phyloP scores from a whole-genome alignment of 1,284 basidiomycete species.

The Anthracocystis setariae region DNA sequence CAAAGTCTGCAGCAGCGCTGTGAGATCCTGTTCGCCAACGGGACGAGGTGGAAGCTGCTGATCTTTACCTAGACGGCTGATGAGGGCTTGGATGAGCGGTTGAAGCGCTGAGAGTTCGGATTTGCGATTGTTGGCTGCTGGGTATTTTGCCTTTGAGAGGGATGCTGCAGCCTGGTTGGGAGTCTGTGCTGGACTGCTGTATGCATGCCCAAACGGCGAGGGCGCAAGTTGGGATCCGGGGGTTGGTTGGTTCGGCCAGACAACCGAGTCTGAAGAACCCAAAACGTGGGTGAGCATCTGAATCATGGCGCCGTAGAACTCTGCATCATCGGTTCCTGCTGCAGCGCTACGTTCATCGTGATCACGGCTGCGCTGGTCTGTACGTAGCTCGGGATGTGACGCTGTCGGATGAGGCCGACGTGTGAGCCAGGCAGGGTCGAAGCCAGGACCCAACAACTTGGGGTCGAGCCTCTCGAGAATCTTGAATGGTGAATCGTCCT shows the following conservation, averaged over 20 bases:
- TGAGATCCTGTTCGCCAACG: constrained; percentile 54
- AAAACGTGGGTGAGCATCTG: constrained; percentile 60
- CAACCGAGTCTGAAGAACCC: constrained; percentile 47
- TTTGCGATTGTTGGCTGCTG: constrained; percentile 13
- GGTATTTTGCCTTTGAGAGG: neutral
- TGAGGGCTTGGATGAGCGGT: constrained; percentile 49
- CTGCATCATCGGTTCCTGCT: constrained; percentile 30
- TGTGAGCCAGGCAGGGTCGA: constrained; percentile 30
- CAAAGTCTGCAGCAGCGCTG: constrained; percentile 51
- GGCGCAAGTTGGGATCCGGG: constrained; percentile 40
- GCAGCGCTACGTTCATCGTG: constrained; percentile 7
- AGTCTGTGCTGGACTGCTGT: constrained; percentile 42
- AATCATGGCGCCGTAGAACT: constrained; percentile 58
- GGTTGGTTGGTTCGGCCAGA: constrained; percentile 42
- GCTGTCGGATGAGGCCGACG: constrained; percentile 3
- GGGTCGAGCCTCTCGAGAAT: constrained; percentile 38
- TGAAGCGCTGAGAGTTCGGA: constrained; percentile 35
- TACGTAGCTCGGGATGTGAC: neutral
- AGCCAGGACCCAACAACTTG: neutral
- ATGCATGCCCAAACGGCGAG: constrained; percentile 26
- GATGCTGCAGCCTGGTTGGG: constrained; percentile 12
- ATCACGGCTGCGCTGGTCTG: neutral
- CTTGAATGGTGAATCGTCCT: constrained; percentile 42
- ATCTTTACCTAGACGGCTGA: constrained; percentile 46
- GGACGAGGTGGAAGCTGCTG: constrained; percentile 29